phyloP scores from a whole-genome alignment of 306 rosid species.

The Herpetospermum pedunculosum region DNA sequence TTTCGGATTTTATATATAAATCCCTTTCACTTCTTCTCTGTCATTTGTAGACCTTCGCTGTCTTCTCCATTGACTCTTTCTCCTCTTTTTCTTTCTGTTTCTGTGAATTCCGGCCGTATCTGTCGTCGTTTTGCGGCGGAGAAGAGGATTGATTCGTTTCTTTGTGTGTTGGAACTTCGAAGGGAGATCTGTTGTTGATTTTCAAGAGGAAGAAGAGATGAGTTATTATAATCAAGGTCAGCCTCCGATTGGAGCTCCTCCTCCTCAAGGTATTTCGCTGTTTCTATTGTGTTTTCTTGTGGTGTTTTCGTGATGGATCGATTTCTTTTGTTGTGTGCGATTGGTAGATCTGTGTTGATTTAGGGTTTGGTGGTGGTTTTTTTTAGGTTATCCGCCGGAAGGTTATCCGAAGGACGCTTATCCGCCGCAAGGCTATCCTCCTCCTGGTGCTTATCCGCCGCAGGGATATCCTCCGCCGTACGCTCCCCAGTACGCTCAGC shows the following conservation, averaged over 20 bases:
- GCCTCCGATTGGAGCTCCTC: conserved; percentile 8
- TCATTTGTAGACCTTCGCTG: neutral
- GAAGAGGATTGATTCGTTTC: neutral
- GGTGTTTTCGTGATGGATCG: neutral
- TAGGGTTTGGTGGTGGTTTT: neutral
- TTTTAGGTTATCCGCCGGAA: conserved; percentile 16
- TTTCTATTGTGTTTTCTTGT: too few relatives aligned
- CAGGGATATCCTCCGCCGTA: conserved; percentile 42
- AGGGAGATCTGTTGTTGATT: neutral
- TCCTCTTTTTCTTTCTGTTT: neutral
- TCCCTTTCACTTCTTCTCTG: neutral
- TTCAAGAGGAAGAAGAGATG: neutral
- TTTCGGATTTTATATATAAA: neutral
- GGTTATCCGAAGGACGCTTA: conserved; percentile 27
- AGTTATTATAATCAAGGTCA: conserved; percentile 11
- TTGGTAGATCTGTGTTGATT: conserved; percentile 10
- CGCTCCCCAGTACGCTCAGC: conserved; percentile 82
- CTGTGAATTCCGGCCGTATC: neutral
- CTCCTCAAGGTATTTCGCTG: conserved; percentile 6
- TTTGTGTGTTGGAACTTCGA: neutral
- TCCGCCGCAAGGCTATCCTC: conserved; percentile 60
- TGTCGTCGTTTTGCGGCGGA: too few relatives aligned
- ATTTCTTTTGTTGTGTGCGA: neutral
- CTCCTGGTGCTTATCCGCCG: conserved; percentile 30
- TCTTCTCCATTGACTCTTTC: neutral